Conservation (phyloP, 1,284 basidiomycete species). For the Volvariella volvacea region DNA sequence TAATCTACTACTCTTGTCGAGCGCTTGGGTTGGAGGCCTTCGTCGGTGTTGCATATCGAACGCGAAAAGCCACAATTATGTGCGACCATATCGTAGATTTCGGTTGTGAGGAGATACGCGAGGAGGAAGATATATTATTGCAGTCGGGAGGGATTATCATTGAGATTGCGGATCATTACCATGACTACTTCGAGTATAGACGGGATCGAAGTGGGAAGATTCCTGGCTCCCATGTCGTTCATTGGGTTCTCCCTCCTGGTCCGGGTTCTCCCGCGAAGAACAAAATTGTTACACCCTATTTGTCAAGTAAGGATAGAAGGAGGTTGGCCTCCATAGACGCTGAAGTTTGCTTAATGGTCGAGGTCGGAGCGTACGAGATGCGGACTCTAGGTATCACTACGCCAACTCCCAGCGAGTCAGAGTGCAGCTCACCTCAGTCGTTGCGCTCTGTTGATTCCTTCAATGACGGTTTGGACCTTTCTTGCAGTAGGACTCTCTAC, state of each 20-base stretch:
- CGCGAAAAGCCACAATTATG: neutral
- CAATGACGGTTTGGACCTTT: no score
- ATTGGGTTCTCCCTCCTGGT: neutral
- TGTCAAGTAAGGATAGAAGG: neutral
- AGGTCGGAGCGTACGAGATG: neutral
- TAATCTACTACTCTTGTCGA: neutral
- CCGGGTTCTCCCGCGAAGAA: neutral
- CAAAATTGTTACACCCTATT: neutral
- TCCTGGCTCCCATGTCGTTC: neutral
- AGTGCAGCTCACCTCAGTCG: no score
- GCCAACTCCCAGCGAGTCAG: no score
- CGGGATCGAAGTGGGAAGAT: neutral
- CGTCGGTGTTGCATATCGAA: neutral
- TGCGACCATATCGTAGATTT: slow-evolving; percentile 1
- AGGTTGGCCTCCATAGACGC: neutral
- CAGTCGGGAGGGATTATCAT: neutral
- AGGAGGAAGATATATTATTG: neutral
- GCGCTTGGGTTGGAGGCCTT: neutral
- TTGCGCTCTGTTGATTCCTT: no score
- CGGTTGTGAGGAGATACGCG: neutral
- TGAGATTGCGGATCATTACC: neutral
- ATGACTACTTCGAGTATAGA: neutral
- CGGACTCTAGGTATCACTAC: neutral
- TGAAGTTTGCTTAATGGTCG: neutral
- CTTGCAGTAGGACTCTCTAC: no score